Base-by-base conservation (phyloP, 192 early-diverging fungal genomes). In the Backusella tuberculispora region DNA sequence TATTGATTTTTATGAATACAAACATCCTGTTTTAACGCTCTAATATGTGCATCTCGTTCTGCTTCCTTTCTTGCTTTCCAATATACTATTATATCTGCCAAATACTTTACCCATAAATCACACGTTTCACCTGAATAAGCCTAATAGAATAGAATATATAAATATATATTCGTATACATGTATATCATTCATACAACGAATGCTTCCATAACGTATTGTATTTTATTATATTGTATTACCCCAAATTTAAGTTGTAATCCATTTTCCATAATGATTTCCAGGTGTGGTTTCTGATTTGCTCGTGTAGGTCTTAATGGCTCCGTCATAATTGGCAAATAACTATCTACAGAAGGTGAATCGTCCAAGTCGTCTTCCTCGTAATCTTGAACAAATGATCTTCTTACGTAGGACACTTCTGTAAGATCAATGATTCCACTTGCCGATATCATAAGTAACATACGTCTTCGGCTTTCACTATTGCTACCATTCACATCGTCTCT, bases 261-360 rank as follows among this genome's bases (percentile, higher is more conserved):
- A 73, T 70, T 80, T 5, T 74, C 41, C 79, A 80, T 80, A 6
- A 76, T 63, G 14, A 80, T 29, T 21, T 75, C 79, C 12, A 80
- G 63, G 15, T 38, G 67, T 9, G 46, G 26, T 13, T 53, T 66
- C 5, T 66, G 53, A 4, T 60, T 50, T 38, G 71, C 21, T 48
- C 68, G 8, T 3, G 53, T 60, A 9, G 53, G 7, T 13, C 19
- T 10, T 60, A 60, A 26, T 4, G 53, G 53, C 5, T 60, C 21
- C 21, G 53, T 26, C 21, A 60, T 60, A n/a, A 60, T 60, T 4
- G 53, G 53, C 1, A 60, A 26, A 26, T 60, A 8, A 4, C 53
- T 60, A 5, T 60, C 21, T 7, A 26, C 9, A 8, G 53, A 60
- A 0, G 21, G 24, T 13, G 21, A 24, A 60, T 60, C 19, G 8